phyloP scores from a whole-genome alignment of 768 basidiomycete species.

The Suillus tomentosus region DNA sequence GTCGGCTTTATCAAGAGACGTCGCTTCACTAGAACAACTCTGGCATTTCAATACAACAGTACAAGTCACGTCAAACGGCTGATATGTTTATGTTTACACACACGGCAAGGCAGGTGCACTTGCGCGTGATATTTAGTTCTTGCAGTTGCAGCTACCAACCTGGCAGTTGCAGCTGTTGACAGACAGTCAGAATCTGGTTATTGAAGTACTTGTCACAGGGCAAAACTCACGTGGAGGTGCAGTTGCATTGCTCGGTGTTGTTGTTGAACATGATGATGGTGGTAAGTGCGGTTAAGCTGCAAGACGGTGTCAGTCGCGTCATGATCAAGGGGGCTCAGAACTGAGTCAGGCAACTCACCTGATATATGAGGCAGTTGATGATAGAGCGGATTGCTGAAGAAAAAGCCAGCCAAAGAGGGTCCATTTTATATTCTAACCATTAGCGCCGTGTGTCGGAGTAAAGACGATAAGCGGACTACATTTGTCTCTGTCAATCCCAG shows the following conservation, averaged over 20 bases:
- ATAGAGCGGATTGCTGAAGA: neutral
- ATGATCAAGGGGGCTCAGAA: neutral
- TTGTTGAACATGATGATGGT: neutral
- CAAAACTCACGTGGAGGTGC: slow-evolving; percentile 9
- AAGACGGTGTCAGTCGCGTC: neutral
- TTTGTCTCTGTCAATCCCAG: neutral
- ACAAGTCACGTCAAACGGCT: neutral
- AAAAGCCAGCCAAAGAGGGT: neutral
- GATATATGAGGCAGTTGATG: neutral
- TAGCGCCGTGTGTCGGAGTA: neutral
- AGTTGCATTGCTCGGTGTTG: slow-evolving; percentile 8
- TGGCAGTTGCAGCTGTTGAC: slow-evolving; percentile 11
- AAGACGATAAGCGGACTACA: neutral
- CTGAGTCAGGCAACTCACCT: neutral
- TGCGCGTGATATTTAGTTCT: neutral
- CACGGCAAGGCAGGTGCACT: neutral
- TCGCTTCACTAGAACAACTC: neutral
- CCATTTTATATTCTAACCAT: neutral
- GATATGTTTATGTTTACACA: neutral
- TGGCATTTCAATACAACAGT: neutral
- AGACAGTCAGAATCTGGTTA: neutral
- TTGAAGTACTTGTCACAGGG: too few species aligned
- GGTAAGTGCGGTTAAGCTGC: slow-evolving; percentile 1
- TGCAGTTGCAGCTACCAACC: slow-evolving; percentile 13
- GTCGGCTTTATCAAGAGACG: neutral